phyloP scores from a whole-genome alignment of 768 basidiomycete species.

The Psilocybe tampanensis region DNA sequence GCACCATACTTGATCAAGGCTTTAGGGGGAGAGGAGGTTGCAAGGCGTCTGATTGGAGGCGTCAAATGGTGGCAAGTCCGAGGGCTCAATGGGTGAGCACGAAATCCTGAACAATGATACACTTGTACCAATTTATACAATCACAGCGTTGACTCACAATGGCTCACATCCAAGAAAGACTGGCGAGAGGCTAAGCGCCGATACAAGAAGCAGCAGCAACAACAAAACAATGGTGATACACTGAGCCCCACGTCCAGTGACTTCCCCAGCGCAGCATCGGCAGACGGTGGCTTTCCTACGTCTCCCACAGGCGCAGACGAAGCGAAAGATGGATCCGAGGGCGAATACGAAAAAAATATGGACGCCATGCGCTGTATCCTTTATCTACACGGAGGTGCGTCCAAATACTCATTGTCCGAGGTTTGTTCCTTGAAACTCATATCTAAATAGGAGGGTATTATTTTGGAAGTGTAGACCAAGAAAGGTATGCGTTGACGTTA shows the following conservation, averaged over 20 bases:
- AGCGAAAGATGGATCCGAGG: slow-evolving; percentile 26
- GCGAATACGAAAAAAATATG: slow-evolving; percentile 67
- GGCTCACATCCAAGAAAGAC: slow-evolving; percentile 86
- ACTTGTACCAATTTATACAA: not conserved
- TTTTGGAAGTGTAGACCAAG: slow-evolving; percentile 80
- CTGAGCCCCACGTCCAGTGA: not conserved
- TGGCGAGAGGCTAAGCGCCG: slow-evolving; percentile 69
- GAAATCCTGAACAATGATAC: not conserved
- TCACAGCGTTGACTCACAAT: slow-evolving; percentile 76
- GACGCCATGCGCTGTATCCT: slow-evolving; percentile 85
- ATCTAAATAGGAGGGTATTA: slow-evolving; percentile 72
- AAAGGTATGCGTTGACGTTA: slow-evolving; percentile 43
- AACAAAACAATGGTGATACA: slow-evolving; percentile 9
- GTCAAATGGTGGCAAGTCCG: slow-evolving; percentile 99
- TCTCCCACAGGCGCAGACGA: slow-evolving; percentile 2
- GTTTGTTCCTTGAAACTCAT: not conserved
- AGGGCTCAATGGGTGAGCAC: slow-evolving; percentile 67
- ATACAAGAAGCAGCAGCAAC: slow-evolving; percentile 48
- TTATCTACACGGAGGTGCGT: slow-evolving; percentile 74
- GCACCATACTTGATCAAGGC: slow-evolving; percentile 73
- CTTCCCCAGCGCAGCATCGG: not conserved
- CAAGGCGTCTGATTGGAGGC: slow-evolving; percentile 77
- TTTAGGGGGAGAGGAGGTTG: slow-evolving; percentile 81
- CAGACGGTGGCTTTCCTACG: not conserved
- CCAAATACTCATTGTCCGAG: not conserved